These are phyloP conservation scores for Rhodotorula diobovata DNA, from an alignment of 768 basidiomycete genomes.

Conservation along the genomic window DNA sequence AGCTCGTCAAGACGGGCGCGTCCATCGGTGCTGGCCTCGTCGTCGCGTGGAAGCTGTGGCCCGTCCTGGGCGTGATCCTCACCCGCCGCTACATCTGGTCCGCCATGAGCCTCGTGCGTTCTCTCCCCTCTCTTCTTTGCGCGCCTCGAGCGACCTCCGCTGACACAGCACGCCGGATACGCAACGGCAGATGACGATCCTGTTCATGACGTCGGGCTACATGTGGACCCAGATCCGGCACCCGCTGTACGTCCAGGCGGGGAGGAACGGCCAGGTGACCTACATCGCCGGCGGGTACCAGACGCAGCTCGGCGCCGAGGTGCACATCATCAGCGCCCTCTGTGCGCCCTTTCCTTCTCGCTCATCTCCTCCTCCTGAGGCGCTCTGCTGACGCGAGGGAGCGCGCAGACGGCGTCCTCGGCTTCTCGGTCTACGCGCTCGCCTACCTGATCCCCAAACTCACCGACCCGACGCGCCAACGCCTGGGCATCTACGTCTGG, in stretches of 20 bases:
- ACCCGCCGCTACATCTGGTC: slow-evolving; percentile 45
- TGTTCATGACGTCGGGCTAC: slow-evolving; percentile 83
- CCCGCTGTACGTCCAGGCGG: slow-evolving; percentile 61
- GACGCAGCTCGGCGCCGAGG: slow-evolving; percentile 88
- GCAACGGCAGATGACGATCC: slow-evolving; percentile 59
- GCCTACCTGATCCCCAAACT: slow-evolving; percentile 63
- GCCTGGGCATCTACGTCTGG: slow-evolving; percentile 86
- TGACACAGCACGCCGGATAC: slow-evolving; percentile 41
- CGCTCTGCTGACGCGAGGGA: background rate
- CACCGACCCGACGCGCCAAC: slow-evolving; percentile 70
- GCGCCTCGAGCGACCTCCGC: slow-evolving; percentile 12
- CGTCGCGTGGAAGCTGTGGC: slow-evolving; percentile 52
- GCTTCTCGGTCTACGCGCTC: slow-evolving; percentile 70
- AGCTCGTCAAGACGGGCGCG: slow-evolving; percentile 53
- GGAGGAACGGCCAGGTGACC: slow-evolving; percentile 50
- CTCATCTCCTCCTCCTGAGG: background rate
- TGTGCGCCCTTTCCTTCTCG: slow-evolving; percentile 59
- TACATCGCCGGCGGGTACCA: slow-evolving; percentile 87
- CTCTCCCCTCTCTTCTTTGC: slow-evolving; percentile 37
- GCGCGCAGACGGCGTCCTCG: slow-evolving; percentile 74
- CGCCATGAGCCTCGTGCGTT: slow-evolving; percentile 25
- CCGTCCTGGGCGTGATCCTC: slow-evolving; percentile 59
- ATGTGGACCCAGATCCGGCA: slow-evolving; percentile 95
- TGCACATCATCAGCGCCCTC: slow-evolving; percentile 73
- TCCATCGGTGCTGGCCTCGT: slow-evolving; percentile 55